Percentiles rank a stretch among this genome's conserved stretches.
phyloP scores from a whole-genome alignment of 371 early-diverging fungal genomes.

The Mortierella sp. region DNA sequence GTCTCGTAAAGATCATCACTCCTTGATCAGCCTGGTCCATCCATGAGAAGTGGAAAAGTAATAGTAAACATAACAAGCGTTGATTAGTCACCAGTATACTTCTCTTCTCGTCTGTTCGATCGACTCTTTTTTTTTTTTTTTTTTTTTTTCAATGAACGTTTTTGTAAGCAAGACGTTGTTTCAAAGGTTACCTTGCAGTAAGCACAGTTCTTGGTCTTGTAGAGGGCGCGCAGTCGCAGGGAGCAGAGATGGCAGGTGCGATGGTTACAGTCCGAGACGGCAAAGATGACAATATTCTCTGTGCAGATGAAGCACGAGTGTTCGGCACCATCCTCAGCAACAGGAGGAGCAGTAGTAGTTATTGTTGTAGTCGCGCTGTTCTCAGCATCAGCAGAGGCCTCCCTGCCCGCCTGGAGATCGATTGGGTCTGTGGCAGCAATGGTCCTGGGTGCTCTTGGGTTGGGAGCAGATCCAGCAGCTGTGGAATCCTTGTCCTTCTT shows the following conservation, averaged over 20 bases:
- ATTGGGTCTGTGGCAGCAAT: slow-evolving; percentile 50
- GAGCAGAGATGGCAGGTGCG: slow-evolving; percentile 92
- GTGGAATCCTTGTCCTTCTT: slow-evolving; percentile 23
- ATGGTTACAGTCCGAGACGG: slow-evolving; percentile 94
- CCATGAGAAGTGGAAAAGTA: not conserved
- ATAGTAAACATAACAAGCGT: not conserved
- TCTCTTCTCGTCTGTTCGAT: not conserved
- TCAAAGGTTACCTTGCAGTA: slow-evolving; percentile 85
- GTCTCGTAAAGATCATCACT: slow-evolving; percentile 80
- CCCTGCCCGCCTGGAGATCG: slow-evolving; percentile 33
- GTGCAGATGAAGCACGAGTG: slow-evolving; percentile 93
- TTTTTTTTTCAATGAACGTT: no score
- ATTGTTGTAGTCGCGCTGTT: not conserved
- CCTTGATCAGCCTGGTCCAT: slow-evolving; percentile 72
- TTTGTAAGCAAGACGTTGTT: not conserved
- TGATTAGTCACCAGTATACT: not conserved
- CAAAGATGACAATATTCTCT: slow-evolving; percentile 82
- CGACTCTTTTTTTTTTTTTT: no score
- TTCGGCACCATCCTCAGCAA: slow-evolving; percentile 60
- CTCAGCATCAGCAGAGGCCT: not conserved
- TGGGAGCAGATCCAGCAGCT: slow-evolving; percentile 11
- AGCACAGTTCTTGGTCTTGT: slow-evolving; percentile 87
- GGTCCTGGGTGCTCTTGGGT: slow-evolving; percentile 29
- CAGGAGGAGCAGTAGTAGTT: slow-evolving; percentile 31
- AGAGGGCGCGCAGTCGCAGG: slow-evolving; percentile 89